These are phyloP conservation scores for Calvatia gigantea DNA, from an alignment of 768 basidiomycete genomes.

Conservation along the genomic window DNA sequence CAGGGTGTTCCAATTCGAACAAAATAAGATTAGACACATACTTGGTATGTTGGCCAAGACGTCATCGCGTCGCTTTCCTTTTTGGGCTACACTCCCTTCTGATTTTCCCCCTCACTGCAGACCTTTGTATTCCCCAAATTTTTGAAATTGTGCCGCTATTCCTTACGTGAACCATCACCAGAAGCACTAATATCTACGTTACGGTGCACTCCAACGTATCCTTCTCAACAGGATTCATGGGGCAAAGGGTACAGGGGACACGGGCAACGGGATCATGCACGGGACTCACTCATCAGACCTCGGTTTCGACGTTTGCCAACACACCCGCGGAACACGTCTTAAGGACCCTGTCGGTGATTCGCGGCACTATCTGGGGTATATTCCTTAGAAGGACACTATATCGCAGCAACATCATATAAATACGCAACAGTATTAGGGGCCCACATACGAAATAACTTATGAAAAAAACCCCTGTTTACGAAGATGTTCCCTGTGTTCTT, in stretches of 20 bases:
- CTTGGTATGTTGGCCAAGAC: too few relatives aligned
- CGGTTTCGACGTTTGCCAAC: background rate
- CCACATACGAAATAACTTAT: background rate
- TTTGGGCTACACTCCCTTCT: background rate
- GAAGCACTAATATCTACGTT: too few relatives aligned
- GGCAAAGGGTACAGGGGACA: constrained; percentile 6
- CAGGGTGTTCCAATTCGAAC: background rate
- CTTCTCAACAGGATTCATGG: too few relatives aligned
- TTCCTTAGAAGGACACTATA: background rate
- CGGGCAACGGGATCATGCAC: constrained; percentile 10
- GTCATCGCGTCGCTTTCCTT: constrained; percentile 1
- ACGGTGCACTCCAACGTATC: too few relatives aligned
- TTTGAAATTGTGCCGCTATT: too few relatives aligned
- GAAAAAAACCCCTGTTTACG: constrained; percentile 40
- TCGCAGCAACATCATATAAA: background rate
- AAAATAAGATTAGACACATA: too few relatives aligned
- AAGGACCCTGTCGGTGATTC: background rate
- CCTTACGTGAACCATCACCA: background rate
- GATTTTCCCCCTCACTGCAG: background rate
- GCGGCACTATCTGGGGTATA: background rate
- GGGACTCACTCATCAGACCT: constrained; percentile 1
- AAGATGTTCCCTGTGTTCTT: constrained; percentile 47
- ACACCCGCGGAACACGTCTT: background rate
- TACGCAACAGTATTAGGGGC: background rate
- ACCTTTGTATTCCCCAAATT: background rate